Conservation (phyloP, 768 basidiomycete species). For the Kwoniella pini region DNA sequence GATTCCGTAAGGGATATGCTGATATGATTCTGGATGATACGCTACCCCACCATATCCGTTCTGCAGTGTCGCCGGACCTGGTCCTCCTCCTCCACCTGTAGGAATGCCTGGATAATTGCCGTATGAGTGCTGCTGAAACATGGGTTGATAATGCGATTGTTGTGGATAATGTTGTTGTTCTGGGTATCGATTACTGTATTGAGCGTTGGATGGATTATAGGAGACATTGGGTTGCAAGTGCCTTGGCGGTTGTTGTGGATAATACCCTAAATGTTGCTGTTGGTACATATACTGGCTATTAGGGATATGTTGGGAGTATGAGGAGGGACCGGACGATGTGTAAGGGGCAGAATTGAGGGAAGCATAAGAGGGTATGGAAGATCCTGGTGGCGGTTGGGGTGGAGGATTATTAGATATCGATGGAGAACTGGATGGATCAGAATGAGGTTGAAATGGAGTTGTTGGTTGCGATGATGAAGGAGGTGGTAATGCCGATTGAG, state of each 20-base stretch:
- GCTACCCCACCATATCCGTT: constrained; percentile 33
- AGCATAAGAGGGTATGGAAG: constrained; percentile 18
- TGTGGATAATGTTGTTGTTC: constrained; percentile 12
- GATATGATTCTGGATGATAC: constrained; percentile 8
- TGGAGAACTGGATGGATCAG: constrained; percentile 16
- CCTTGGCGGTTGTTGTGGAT: constrained; percentile 9
- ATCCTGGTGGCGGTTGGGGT: constrained; percentile 16
- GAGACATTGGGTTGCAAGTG: constrained; percentile 4
- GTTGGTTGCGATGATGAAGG: constrained; percentile 9
- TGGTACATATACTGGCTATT: constrained; percentile 16
- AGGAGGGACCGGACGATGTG: constrained; percentile 9
- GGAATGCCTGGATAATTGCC: constrained; percentile 30
- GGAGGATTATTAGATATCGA: constrained; percentile 25
- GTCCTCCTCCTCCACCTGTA: constrained; percentile 29
- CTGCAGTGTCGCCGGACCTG: constrained; percentile 46
- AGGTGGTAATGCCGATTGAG: constrained; percentile 10
- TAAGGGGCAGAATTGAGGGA: constrained; percentile 15
- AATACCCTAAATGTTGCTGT: constrained; percentile 11
- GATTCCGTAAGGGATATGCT: constrained; percentile 3
- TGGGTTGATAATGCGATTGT: constrained; percentile 17
- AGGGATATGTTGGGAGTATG: neutral
- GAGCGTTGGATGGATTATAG: constrained; percentile 5
- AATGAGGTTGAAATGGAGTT: constrained; percentile 12
- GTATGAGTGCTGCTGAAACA: constrained; percentile 16
- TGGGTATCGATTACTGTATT: constrained; percentile 8